Percentiles rank a stretch among this genome's conserved stretches.
Evolutionary conservation across 192 early-diverging fungal species (phyloP).

Genomic region (Rhizophagus clarus): DNA sequence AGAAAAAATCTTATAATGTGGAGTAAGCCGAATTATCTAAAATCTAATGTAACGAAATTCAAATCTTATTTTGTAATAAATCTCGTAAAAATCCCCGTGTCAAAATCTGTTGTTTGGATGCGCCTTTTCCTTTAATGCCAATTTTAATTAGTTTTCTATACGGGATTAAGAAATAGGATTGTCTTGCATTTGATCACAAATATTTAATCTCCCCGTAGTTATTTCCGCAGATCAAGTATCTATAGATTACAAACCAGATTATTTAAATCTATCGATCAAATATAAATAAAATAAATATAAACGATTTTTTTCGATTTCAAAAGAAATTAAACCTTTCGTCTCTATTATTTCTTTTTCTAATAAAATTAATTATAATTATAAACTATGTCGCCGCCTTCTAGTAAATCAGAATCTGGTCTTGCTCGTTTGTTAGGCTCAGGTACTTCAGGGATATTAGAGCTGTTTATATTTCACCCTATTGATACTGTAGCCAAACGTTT

Average conservation of each 20-base stretch:
- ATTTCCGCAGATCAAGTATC: neutral
- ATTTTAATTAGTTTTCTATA: neutral
- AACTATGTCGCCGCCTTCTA: slow-evolving; percentile 52
- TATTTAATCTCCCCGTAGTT: neutral
- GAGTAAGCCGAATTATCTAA: neutral
- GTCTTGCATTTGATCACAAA: no score
- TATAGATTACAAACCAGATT: neutral
- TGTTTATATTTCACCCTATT: slow-evolving; percentile 96
- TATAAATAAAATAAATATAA: neutral
- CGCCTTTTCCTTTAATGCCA: no score
- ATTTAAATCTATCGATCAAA: neutral
- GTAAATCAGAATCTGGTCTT: slow-evolving; percentile 81
- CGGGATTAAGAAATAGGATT: no score
- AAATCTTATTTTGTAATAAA: no score
- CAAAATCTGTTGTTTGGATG: neutral
- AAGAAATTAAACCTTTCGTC: neutral
- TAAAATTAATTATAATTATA: neutral
- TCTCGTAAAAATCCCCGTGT: neutral
- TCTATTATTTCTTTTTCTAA: neutral
- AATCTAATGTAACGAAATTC: neutral
- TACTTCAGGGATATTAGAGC: slow-evolving; percentile 91
- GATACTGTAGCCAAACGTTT: slow-evolving; percentile 98
- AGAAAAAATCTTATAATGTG: neutral
- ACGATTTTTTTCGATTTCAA: neutral
- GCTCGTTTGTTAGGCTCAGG: slow-evolving; percentile 91